Evolutionary conservation across 2,329 filamentous ascomycete species (phyloP), one percentile per base, ranked within the genome.

Genomic region (Ophiocordyceps polyrhachis-furcata): DNA sequence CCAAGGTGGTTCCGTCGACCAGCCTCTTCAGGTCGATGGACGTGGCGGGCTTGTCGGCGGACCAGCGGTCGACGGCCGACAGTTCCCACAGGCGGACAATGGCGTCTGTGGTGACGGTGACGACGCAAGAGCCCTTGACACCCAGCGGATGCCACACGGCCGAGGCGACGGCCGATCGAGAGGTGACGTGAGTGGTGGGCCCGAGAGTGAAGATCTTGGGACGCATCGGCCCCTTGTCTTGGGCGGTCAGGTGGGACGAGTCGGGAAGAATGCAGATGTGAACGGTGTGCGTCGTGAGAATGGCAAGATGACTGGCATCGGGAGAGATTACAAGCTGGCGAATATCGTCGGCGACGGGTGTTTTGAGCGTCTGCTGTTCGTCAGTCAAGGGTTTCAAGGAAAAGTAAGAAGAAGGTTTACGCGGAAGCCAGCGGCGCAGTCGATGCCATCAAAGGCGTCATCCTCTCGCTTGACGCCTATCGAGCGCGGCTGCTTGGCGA

Each of bases 131-230:
- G 29, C 83, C 83, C 49, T 82, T 76, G 12, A 89, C 79, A 1
- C 88, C 88, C 1, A 96, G 68, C 1, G 91, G 91, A 63, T 98
- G 91, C 89, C 91, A 98, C 47, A 95, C 55, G 4, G 81, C 83
- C 1, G 86, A 85, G 20, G 80, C 79, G 46, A 98, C 71, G 2
- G 84, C 76, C 8, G 86, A 76, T 51, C 87, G 81, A 42, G 89
- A 85, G 43, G 88, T 81, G 43, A 95, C 86, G 61, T 96, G 89
- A 4, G 83, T 87, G 3, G 86, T 93, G 28, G 88, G 87, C 1
- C 89, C 89, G n/a, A 96, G 70, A 19, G 89, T 89, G 64, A 85
- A 93, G 44, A 85, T 85, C 60, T 85, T 93, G 28, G 88, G 71
- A 56, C 83, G 84, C 54, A 94, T 70, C 5, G 80, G 76, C 11